These are phyloP conservation scores for Didymella pinodella DNA, from an alignment of 2,329 filamentous ascomycete genomes.

Conservation along the genomic window DNA sequence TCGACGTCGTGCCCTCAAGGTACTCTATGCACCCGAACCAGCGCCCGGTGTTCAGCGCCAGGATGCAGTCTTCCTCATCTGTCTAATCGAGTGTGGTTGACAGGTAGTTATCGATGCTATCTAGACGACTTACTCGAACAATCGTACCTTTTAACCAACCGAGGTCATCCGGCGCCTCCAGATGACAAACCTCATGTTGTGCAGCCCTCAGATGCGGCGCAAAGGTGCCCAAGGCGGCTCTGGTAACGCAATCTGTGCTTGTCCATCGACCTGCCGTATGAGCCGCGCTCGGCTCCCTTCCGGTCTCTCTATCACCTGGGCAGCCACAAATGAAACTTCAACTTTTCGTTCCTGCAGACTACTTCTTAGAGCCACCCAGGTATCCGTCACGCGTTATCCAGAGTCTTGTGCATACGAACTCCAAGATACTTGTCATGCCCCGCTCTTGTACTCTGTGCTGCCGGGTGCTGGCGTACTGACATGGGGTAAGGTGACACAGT, in stretches of 20 bases:
- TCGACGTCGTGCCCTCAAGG: not conserved
- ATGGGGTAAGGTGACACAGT: constrained; percentile 15
- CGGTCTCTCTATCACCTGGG: not conserved
- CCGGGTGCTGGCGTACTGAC: constrained; percentile 5
- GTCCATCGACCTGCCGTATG: not conserved
- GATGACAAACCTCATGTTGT: not conserved
- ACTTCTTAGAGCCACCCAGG: constrained; percentile 1
- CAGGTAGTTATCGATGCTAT: constrained; percentile 4
- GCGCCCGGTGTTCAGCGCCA: not conserved
- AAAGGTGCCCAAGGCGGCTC: not conserved
- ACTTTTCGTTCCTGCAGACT: not conserved
- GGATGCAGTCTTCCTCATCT: not conserved
- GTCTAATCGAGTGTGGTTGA: not conserved
- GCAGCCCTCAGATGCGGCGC: not conserved
- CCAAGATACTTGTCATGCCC: constrained; percentile 5
- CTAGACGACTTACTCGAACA: not conserved
- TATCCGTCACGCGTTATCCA: not conserved
- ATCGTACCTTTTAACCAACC: not conserved
- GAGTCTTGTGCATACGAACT: not conserved
- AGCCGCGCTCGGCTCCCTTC: constrained; percentile 7
- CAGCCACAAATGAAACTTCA: not conserved
- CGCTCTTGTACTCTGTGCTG: constrained; percentile 13
- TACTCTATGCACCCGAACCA: not conserved
- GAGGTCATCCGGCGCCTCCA: constrained; percentile 1
- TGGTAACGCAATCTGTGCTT: not conserved